Base-by-base conservation (phyloP, 1,139 yeast genomes). In the Magnusiomyces tetraspermus region DNA sequence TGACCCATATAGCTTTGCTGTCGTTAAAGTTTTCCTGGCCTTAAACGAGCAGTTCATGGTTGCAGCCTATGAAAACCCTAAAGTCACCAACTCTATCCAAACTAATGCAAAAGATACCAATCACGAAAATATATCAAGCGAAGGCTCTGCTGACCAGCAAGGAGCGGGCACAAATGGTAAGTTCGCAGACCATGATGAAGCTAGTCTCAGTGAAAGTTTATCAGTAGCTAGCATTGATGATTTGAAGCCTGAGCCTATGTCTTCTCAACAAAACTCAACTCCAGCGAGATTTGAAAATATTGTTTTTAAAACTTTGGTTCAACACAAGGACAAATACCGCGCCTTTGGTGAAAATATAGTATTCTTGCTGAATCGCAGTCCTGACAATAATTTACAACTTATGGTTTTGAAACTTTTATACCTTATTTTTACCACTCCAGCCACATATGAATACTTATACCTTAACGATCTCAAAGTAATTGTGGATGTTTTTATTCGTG, bases 21-120 rank as follows among this genome's bases (percentile, higher is more conserved):
- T 83, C 60, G 83, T 88, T 70, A 83, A 83, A 62, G 71, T 86
- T n/a, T 67, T 88, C 10, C 71, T 89, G 47, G 79, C 87, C 1
- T 71, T 89, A 22, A 88, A 88, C 65, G 96, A 89, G 64, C 96
- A 89, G 65, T 89, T 80, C 65, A 78, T 89, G 78, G 83, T 87
- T 51, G 80, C 70, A 15, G 74, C 75, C 45, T 76, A 79, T 45
- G 54, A 51, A 36, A 40, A 23, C 10, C 42, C 56, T 19, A 48
- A 41, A 3, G 33, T 45, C 15, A 22, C 28, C 40, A 24, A 15
- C 11, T 28, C 33, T 28, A 57, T n/a, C n/a, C n/a, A n/a, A n/a
- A n/a, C n/a, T n/a, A n/a, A n/a, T n/a, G n/a, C n/a, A n/a, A n/a
- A n/a, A n/a, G n/a, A n/a, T n/a, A n/a, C n/a, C n/a, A n/a, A n/a